Conservation (phyloP, 2,329 filamentous ascomycete genomes). For the Scedosporium dehoogii region DNA sequence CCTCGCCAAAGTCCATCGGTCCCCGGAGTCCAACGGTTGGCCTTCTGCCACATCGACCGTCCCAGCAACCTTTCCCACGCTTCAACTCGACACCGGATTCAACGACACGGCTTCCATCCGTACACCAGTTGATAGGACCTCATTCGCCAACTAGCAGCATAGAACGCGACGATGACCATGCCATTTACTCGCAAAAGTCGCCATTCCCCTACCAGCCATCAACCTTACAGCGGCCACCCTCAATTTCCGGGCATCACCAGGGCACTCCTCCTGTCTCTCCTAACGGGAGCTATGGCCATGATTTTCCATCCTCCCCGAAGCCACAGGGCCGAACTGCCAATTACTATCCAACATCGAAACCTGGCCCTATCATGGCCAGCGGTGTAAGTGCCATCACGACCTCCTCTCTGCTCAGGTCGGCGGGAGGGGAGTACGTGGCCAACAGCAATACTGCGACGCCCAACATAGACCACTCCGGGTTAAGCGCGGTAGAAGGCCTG, state of each 20-base stretch:
- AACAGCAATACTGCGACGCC: conserved; percentile 33
- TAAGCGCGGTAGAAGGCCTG: conserved; percentile 27
- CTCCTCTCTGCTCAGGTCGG: neutral
- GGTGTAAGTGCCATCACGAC: neutral
- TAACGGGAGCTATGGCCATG: conserved; percentile 32
- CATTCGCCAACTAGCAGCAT: neutral
- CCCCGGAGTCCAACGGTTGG: neutral
- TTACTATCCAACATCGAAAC: conserved; percentile 22
- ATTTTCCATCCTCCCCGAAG: conserved; percentile 36
- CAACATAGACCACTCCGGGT: conserved; percentile 31
- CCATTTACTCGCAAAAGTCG: conserved; percentile 18
- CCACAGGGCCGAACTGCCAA: conserved; percentile 29
- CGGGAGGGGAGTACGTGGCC: conserved; percentile 27
- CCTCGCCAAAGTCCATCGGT: neutral
- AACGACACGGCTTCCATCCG: neutral
- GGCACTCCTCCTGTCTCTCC: conserved; percentile 39
- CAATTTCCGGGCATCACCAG: conserved; percentile 25
- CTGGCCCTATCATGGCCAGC: neutral
- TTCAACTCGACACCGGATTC: neutral
- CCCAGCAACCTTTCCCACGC: neutral
- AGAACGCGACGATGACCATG: neutral
- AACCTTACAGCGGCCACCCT: conserved; percentile 20
- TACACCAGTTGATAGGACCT: neutral
- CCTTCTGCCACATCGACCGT: neutral
- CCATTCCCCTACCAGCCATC: conserved; percentile 26